Base-by-base conservation (phyloP, 139 green algal species). In the Volvox reticuliferus region DNA sequence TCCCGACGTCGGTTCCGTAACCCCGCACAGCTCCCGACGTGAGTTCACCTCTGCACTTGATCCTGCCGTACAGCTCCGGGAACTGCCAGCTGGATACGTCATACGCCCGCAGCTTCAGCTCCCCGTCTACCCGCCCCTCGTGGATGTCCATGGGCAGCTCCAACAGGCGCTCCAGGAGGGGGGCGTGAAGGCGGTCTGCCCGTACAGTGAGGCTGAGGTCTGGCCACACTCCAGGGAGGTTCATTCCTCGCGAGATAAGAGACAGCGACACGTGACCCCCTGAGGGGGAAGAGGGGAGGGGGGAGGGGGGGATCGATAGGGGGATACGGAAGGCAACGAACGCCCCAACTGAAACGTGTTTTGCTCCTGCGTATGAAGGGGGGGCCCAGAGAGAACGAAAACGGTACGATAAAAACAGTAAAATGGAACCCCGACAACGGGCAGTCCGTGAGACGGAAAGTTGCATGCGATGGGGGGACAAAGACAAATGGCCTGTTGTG, bases 101-200 rank as follows among this genome's bases (percentile, higher is more conserved):
- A 82, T 96, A 82, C 0, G 87, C 90, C 33, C 85, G 82, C 16
- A 99, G 86, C 20, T 87, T 77, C 21, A 99, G 88, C 87, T 98
- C 94, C 12, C 98, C 98, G 77, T 95, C 92, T 26, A 98, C 91
- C 44, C 91, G 80, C 0, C 97, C 98, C 13, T 85, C 94, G 86
- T 96, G 87, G 33, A 99, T 96, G 93, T 99, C 98, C 93, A 99
- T 97, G 61, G 98, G 98, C 61, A 99, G 89, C 91, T 98, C 97
- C 20, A 99, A 80, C 69, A 99, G 78, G 21, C 98, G 95, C 94
- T 99, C 98, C 24, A 98, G 63, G 1, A 99, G 83, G 0, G 97
- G 97, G 14, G 95, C 96, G 87, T 98, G 95, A 88, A 99, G 93
- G 32, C 94, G 63, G 24, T 93, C 79, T 18, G 93, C 95, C 26